These are phyloP conservation scores for Cystobasidium ongulense DNA, from an alignment of 768 basidiomycete genomes.

Conservation along the genomic window DNA sequence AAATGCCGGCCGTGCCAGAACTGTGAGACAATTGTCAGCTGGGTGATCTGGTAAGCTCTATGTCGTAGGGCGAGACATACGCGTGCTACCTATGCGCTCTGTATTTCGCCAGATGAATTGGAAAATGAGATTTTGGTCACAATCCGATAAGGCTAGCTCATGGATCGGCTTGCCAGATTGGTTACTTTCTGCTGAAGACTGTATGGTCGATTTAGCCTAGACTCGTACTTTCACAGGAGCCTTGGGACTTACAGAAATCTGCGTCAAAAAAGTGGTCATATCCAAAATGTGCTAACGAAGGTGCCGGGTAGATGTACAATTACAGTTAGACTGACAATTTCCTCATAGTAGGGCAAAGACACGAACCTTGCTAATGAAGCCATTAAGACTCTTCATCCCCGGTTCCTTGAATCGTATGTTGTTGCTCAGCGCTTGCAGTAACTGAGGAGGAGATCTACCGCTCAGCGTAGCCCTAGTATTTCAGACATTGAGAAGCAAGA, in stretches of 20 bases:
- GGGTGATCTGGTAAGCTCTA: neutral
- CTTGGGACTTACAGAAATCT: conserved; percentile 20
- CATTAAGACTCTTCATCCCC: conserved; percentile 71
- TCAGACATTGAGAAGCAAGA: neutral
- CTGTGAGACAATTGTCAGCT: neutral
- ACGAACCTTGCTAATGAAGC: conserved; percentile 54
- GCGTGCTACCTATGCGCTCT: conserved; percentile 14
- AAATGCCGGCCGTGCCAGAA: neutral
- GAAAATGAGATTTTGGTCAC: conserved; percentile 8
- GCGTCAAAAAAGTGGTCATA: conserved; percentile 60
- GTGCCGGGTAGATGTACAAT: no score
- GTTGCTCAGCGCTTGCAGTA: conserved; percentile 78
- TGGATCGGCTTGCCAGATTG: neutral
- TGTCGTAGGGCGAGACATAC: no score
- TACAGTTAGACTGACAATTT: no score
- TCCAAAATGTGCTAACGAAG: conserved; percentile 54
- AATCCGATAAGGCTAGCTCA: neutral
- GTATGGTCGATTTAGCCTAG: neutral
- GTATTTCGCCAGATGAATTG: conserved; percentile 17
- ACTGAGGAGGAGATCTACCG: conserved; percentile 62
- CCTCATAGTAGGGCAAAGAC: no score
- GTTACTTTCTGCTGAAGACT: no score
- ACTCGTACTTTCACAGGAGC: no score
- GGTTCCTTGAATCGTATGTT: conserved; percentile 88
- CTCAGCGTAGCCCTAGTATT: neutral